Conservation (phyloP, 306 rosid species). For the Cicer arietinum region DNA sequence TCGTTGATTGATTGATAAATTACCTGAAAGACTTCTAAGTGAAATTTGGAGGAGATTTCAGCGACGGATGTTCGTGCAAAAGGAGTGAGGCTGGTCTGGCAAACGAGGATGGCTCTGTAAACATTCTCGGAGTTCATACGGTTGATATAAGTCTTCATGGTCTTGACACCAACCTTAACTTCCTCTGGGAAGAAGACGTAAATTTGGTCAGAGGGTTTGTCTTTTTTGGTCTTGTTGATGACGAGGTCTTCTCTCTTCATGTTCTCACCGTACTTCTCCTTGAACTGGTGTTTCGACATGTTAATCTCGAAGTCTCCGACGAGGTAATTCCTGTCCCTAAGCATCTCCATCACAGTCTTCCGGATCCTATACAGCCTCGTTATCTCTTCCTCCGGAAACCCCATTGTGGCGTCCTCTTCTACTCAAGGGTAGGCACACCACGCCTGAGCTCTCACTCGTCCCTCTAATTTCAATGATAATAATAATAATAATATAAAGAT, state of each 20-base stretch:
- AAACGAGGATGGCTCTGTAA: slow-evolving; percentile 65
- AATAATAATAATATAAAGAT: too few species aligned
- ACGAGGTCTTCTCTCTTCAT: slow-evolving; percentile 77
- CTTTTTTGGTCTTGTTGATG: slow-evolving; percentile 62
- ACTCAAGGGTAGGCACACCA: too few species aligned
- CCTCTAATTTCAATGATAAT: too few species aligned
- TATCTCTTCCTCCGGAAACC: slow-evolving; percentile 60
- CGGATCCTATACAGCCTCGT: slow-evolving; percentile 51
- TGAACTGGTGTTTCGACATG: slow-evolving; percentile 61
- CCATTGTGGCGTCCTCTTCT: slow-evolving; percentile 50
- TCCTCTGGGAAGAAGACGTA: slow-evolving; percentile 80
- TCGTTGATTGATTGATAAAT: background rate
- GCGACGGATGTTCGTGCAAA: slow-evolving; percentile 47
- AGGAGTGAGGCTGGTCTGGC: slow-evolving; percentile 64
- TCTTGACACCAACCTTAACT: slow-evolving; percentile 63
- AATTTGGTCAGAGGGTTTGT: slow-evolving; percentile 58
- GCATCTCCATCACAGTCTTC: slow-evolving; percentile 77
- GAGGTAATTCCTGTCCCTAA: slow-evolving; percentile 61
- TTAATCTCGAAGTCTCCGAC: slow-evolving; percentile 66
- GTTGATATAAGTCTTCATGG: slow-evolving; percentile 57
- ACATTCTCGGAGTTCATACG: slow-evolving; percentile 82
- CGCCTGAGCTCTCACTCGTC: too few species aligned
- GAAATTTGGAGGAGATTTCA: slow-evolving; percentile 59
- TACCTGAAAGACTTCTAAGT: slow-evolving; percentile 81
- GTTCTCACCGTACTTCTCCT: slow-evolving; percentile 45